phyloP scores from a whole-genome alignment of 352 stramenopile genomes.

The Phytophthora chlamydospora region DNA sequence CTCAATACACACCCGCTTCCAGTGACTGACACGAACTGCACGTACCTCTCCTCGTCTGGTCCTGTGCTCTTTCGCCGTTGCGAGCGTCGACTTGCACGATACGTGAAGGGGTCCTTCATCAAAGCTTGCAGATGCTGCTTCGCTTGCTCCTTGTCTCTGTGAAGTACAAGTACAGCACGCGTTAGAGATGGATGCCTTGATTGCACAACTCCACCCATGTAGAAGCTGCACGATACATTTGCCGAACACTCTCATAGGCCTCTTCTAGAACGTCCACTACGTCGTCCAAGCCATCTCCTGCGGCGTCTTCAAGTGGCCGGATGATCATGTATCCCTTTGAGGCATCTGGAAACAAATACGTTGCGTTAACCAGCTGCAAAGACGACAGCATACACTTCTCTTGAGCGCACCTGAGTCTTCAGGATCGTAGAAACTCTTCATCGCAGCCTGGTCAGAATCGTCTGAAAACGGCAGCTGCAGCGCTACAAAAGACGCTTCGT shows the following conservation, averaged over 20 bases:
- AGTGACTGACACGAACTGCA: neutral
- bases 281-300: conserved; percentile 20
- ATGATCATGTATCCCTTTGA: conserved; percentile 44
- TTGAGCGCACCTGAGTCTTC: conserved; percentile 20
- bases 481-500: conserved; percentile 34
- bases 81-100: conserved; percentile 13
- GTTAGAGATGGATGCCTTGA: conserved; percentile 1
- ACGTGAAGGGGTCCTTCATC: conserved; percentile 29
- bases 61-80: conserved; percentile 9
- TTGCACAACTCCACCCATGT: no score
- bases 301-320: conserved; percentile 35
- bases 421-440: conserved; percentile 39
- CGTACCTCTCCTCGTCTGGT: conserved; percentile 22
- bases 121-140: conserved; percentile 36
- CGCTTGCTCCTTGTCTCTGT: conserved; percentile 35
- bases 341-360: conserved; percentile 26
- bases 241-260: conserved; percentile 8
- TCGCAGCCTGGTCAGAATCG: conserved; percentile 16
- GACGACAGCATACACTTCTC: neutral
- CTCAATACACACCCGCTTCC: conserved; percentile 1
- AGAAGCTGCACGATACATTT: conserved; percentile 21
- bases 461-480: conserved; percentile 28
- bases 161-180: conserved; percentile 4
- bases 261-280: conserved; percentile 28
- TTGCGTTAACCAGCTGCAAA: neutral